Base-by-base conservation (phyloP, 768 basidiomycete genomes). In the Suillus fuscotomentosus region DNA sequence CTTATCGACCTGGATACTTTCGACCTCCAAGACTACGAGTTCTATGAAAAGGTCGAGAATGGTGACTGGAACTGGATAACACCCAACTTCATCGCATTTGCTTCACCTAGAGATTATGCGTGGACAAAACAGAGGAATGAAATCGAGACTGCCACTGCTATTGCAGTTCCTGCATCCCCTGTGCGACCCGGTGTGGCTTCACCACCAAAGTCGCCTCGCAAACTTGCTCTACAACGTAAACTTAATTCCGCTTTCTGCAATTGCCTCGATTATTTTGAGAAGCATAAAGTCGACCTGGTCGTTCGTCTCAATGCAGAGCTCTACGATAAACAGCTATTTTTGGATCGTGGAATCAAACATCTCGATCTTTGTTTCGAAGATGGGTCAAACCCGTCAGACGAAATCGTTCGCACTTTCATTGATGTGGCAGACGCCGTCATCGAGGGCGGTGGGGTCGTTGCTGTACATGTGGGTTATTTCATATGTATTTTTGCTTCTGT, bases 21-120 rank as follows among this genome's bases (percentile, higher is more conserved):
- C 77, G 91, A 88, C 71, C 86, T 95, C 53, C 90, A 92, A 66
- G 95, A 96, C 67, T 98, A 99, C 73, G 94, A 95, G 75, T 90
- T 81, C 73, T 97, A 95, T 75, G 96, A 98, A 74, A 95, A 95
- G 77, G 95, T 96, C 50, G 94, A 95, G 77, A 94, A 95, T 71
- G 92, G 93, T 15, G 95, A 96, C 75, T 95, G 94, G 91, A 97
- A 97, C 72, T 96, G 93, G 93, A 83, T 95, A 77, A 94, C 93
- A 0, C 92, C 93, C 2, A 85, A 90, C 67, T 95, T 95, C 71
- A 91, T 98, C 70, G 95, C 96, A 13, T 97, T 98, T 70, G 96
- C 96, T 4, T 95, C 94, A 0, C 96, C 95, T 0, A 86, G 93
- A 66, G 94, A 97, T 72, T 80, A 86, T 0, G 80, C 81, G 45